Evolutionary conservation across 2,329 filamentous ascomycete genomes (phyloP).

Genomic region (Ophiocordyceps polyrhachis-furcata): DNA sequence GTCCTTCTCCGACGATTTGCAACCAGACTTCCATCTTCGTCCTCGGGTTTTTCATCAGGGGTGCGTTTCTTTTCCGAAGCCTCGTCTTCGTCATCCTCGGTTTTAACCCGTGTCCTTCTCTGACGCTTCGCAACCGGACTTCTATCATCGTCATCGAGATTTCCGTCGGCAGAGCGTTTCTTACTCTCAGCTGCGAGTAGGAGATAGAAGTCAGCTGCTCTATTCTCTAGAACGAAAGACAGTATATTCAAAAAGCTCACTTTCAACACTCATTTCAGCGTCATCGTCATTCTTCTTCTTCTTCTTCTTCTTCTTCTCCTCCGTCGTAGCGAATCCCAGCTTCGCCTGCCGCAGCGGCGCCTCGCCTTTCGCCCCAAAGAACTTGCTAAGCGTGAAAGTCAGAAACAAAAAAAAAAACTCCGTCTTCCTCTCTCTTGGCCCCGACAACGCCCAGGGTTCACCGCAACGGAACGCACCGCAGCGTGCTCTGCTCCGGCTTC

Average conservation of each 20-base stretch:
- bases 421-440: background rate
- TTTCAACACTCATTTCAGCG: constrained; percentile 7
- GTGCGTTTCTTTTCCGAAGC: constrained; percentile 27
- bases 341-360: constrained; percentile 56
- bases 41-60: constrained; percentile 16
- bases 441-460: background rate
- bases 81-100: constrained; percentile 35
- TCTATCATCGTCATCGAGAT: constrained; percentile 32
- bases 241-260: background rate
- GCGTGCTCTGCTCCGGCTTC: constrained; percentile 50
- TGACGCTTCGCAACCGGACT: constrained; percentile 40
- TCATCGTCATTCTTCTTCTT: constrained; percentile 17
- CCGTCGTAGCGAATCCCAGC: constrained; percentile 50
- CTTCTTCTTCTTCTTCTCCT: constrained; percentile 20
- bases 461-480: constrained; percentile 39
- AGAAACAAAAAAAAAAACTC: background rate
- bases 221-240: no score
- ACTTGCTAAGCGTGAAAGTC: constrained; percentile 42
- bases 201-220: background rate
- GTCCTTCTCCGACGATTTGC: constrained; percentile 35
- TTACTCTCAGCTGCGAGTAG: constrained; percentile 19
- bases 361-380: constrained; percentile 47
- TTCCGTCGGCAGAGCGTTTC: constrained; percentile 18
- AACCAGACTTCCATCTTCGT: constrained; percentile 38
- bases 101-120: constrained; percentile 25